Evolutionary conservation across 2,329 filamentous ascomycete species (phyloP).

Genomic region (Lachnellula subtilissima): DNA sequence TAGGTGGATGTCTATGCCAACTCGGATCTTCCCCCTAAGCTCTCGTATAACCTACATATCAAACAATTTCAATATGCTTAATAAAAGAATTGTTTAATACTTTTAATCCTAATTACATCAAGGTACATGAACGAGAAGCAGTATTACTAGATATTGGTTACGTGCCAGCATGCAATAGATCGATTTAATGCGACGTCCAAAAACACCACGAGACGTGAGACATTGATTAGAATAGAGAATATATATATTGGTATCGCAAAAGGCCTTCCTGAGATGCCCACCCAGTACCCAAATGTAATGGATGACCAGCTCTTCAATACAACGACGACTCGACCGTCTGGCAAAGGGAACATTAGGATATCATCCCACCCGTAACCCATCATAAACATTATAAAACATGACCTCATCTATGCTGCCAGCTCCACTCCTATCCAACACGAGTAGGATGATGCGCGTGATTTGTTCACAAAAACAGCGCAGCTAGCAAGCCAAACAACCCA

Average conservation of each 20-base stretch:
- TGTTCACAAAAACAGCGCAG: neutral
- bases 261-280: neutral
- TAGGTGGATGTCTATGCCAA: no score
- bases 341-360: constrained; percentile 1
- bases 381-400: neutral
- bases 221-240: neutral
- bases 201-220: no score
- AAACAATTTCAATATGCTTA: no score
- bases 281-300: constrained; percentile 1
- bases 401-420: neutral
- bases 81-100: no score
- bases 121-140: no score
- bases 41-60: no score
- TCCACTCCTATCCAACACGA: neutral
- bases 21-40: no score
- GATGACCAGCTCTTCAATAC: constrained; percentile 8
- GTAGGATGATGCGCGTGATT: neutral
- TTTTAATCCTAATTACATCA: no score
- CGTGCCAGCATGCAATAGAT: no score
- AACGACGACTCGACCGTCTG: constrained; percentile 12
- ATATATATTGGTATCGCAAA: constrained; percentile 1
- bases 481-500: neutral
- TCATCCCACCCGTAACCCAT: neutral
- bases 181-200: no score
- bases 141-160: no score